phyloP scores from a whole-genome alignment of 805 yeast species.

The Danielozyma ontarioensis region DNA sequence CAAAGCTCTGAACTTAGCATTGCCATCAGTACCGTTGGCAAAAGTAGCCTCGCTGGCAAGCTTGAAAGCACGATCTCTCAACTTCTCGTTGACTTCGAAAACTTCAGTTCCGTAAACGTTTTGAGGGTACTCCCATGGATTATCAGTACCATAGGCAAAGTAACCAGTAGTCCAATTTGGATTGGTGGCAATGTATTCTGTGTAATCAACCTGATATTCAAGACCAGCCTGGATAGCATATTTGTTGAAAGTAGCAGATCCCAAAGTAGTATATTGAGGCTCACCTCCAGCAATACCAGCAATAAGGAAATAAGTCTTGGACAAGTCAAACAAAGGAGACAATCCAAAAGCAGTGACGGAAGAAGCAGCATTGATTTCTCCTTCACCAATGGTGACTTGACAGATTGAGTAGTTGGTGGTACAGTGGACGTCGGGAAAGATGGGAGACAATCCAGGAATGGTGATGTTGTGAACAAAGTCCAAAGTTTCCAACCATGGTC shows the following conservation, averaged over 20 bases:
- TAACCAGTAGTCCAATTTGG: conserved; percentile 58
- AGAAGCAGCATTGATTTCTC: conserved; percentile 62
- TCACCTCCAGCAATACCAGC: conserved; percentile 67
- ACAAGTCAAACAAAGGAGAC: conserved; percentile 51
- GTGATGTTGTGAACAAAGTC: conserved; percentile 50
- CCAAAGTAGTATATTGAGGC: conserved; percentile 51
- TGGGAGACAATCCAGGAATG: conserved; percentile 62
- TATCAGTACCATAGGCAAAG: conserved; percentile 48
- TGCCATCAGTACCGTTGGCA: conserved; percentile 41
- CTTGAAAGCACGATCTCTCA: conserved; percentile 53
- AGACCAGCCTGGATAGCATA: conserved; percentile 59
- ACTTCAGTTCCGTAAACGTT: conserved; percentile 61
- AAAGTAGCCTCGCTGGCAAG: conserved; percentile 44
- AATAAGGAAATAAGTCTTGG: conserved; percentile 55
- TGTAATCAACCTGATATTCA: conserved; percentile 53
- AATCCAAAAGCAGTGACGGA: conserved; percentile 50
- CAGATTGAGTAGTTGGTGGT: conserved; percentile 48
- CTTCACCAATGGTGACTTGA: conserved; percentile 65
- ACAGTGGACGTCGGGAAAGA: conserved; percentile 55
- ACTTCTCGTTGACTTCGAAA: conserved; percentile 53
- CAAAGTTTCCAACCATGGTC: conserved; percentile 46
- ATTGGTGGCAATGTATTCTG: conserved; percentile 20
- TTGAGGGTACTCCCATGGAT: conserved; percentile 47
- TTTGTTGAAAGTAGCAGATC: conserved; percentile 55
- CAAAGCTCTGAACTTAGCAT: conserved; percentile 41